phyloP scores from a whole-genome alignment of 768 basidiomycete genomes.

The Leccinum disarticulatum region DNA sequence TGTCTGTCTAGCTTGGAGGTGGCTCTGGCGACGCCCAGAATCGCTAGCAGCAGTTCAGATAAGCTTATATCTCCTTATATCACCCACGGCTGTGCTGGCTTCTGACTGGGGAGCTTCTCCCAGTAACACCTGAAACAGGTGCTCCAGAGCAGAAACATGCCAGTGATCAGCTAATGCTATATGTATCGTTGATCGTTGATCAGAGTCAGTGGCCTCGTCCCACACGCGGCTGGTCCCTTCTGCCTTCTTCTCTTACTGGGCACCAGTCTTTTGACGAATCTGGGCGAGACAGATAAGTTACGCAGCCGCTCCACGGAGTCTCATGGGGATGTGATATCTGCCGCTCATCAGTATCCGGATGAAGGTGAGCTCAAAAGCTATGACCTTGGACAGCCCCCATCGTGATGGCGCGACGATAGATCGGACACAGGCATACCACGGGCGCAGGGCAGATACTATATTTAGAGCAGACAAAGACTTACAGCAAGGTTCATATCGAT shows the following conservation, averaged over 20 bases:
- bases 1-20: not conserved
- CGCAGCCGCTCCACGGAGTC: not conserved
- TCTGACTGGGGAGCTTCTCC: not conserved
- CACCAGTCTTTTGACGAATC: not conserved
- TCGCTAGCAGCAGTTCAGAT: not conserved
- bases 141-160: not conserved
- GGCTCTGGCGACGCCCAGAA: not conserved
- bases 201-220: not conserved
- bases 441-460: not conserved
- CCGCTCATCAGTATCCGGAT: not conserved
- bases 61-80: not conserved
- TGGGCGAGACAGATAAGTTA: not conserved
- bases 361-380: not conserved
- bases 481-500: not conserved
- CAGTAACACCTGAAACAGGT: not conserved
- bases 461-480: not conserved
- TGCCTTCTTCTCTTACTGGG: not conserved
- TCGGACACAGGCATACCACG: not conserved
- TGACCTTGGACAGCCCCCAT: not conserved
- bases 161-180: not conserved
- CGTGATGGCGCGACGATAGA: not conserved
- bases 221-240: not conserved
- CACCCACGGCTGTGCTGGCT: not conserved
- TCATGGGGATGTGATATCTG: not conserved
- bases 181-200: not conserved